Conservation (phyloP, 768 basidiomycete species). For the Mycena capillaripes region DNA sequence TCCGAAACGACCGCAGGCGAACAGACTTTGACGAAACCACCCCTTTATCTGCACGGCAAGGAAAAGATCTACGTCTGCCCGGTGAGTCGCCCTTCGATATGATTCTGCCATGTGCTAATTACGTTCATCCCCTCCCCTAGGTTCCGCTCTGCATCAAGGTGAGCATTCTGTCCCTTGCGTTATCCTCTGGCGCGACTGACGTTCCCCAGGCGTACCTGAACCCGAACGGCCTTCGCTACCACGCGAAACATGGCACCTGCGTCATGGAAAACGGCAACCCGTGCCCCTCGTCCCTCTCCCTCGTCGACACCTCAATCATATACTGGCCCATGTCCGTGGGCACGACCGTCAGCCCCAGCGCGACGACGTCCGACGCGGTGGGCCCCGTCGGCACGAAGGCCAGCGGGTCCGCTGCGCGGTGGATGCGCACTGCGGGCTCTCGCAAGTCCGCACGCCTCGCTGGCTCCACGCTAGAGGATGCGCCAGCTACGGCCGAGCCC, state of each 20-base stretch:
- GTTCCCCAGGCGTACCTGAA: slow-evolving; percentile 67
- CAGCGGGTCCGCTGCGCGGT: not conserved
- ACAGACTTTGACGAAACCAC: not conserved
- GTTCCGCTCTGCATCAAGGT: slow-evolving; percentile 21
- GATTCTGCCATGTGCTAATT: not conserved
- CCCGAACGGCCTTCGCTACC: slow-evolving; percentile 78
- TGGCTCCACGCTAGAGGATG: too few species aligned
- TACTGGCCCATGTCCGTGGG: not conserved
- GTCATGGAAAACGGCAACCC: slow-evolving; percentile 49
- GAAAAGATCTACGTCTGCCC: slow-evolving; percentile 5
- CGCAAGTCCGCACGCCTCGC: slow-evolving; percentile 5
- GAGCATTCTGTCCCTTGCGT: not conserved
- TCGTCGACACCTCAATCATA: not conserved
- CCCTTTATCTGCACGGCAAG: not conserved
- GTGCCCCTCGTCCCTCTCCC: not conserved
- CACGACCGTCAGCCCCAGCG: too few species aligned
- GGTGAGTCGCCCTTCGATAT: not conserved
- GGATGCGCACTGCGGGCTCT: not conserved
- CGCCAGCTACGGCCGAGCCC: not conserved
- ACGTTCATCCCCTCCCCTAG: not conserved
- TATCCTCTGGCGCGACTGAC: not conserved
- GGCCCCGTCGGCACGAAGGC: not conserved
- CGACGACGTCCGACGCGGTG: too few species aligned
- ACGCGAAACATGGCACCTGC: slow-evolving; percentile 77
- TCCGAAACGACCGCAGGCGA: not conserved